These are phyloP conservation scores for Astrephomene gubernaculifera DNA, from an alignment of 139 green algal genomes.

Conservation along the genomic window DNA sequence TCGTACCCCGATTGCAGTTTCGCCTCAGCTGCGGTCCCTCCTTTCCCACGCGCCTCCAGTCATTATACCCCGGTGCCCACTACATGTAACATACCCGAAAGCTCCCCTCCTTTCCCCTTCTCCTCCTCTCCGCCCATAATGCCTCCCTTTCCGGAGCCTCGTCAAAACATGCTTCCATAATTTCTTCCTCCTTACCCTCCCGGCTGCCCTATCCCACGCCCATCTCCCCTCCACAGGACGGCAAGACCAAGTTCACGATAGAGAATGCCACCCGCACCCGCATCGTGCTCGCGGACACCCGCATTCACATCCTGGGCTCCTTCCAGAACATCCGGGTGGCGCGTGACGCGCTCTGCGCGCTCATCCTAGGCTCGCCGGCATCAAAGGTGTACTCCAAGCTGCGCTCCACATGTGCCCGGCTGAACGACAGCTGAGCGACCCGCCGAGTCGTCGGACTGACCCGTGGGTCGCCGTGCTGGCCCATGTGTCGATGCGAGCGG, in stretches of 20 bases:
- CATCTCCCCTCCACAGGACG: conserved; percentile 63
- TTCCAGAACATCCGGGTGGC: conserved; percentile 92
- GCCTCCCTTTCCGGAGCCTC: too few relatives aligned
- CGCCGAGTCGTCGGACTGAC: neutral
- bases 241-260: conserved; percentile 99
- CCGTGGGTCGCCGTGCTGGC: too few relatives aligned
- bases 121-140: too few relatives aligned
- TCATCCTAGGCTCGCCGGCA: conserved; percentile 97
- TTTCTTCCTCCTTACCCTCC: too few relatives aligned
- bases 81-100: too few relatives aligned
- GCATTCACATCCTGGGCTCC: conserved; percentile 96
- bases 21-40: too few relatives aligned
- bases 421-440: conserved; percentile 70
- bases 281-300: conserved; percentile 97
- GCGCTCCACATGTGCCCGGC: conserved; percentile 72
- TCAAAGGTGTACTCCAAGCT: conserved; percentile 98
- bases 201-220: neutral
- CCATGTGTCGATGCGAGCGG: too few relatives aligned
- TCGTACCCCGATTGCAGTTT: too few relatives aligned
- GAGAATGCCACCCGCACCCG: conserved; percentile 98
- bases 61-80: too few relatives aligned
- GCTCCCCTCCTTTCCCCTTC: too few relatives aligned
- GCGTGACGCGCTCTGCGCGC: conserved; percentile 63
- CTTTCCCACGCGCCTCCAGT: too few relatives aligned
- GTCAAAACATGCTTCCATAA: too few relatives aligned